Percentiles rank a stretch among this genome's conserved stretches.
Conservation (phyloP, 495 filamentous ascomycete genomes). For the Talaromyces wortmannii region DNA sequence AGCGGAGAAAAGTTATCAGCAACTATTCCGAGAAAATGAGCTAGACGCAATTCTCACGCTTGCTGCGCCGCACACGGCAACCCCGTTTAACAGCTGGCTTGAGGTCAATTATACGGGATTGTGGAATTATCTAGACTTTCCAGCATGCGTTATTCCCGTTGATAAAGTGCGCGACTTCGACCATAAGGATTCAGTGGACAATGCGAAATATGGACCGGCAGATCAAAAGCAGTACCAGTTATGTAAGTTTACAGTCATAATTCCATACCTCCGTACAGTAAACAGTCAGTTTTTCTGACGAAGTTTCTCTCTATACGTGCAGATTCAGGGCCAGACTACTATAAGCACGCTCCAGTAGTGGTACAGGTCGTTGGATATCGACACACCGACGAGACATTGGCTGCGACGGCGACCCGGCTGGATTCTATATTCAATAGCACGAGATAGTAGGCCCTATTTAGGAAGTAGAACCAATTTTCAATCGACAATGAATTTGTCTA, state of each 20-base stretch:
- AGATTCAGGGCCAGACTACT: no score
- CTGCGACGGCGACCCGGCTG: no score
- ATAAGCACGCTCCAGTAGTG: no score
- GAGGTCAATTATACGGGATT: conserved; percentile 41
- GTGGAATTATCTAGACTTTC: conserved; percentile 63
- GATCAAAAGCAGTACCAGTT: not conserved
- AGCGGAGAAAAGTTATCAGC: not conserved
- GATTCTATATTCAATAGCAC: no score
- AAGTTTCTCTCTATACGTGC: no score
- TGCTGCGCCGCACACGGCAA: conserved; percentile 38
- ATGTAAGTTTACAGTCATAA: not conserved
- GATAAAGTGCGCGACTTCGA: conserved; percentile 1
- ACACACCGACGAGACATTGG: no score
- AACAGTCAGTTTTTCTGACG: no score
- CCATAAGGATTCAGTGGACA: not conserved
- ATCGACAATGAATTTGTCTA: no score
- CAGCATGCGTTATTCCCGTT: conserved; percentile 47
- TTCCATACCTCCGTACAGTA: no score
- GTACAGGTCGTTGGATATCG: no score
- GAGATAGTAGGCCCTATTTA: no score
- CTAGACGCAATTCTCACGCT: conserved; percentile 42
- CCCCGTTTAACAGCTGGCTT: conserved; percentile 28
- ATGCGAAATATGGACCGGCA: not conserved
- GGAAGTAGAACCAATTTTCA: no score
- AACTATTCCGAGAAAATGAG: not conserved